Conservation (phyloP, 2,329 filamentous ascomycete species). For the Nannizzia gypsea region DNA sequence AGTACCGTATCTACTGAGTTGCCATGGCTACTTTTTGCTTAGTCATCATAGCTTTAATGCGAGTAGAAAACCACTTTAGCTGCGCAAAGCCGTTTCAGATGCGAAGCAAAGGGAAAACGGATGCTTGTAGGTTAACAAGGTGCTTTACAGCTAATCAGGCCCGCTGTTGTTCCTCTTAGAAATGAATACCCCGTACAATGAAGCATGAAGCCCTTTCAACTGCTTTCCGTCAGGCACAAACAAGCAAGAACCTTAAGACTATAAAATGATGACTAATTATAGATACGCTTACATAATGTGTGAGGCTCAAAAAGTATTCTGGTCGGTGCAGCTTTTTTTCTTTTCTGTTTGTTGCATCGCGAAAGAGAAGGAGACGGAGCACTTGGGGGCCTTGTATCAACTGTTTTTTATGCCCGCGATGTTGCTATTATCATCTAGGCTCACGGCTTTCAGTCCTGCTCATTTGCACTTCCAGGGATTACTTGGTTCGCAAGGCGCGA, state of each 20-base stretch:
- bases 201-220: too few relatives aligned
- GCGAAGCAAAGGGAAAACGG: too few relatives aligned
- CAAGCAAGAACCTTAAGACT: background rate
- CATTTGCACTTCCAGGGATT: background rate
- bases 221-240: background rate
- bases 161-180: too few relatives aligned
- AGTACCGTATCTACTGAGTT: background rate
- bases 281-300: background rate
- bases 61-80: too few relatives aligned
- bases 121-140: too few relatives aligned
- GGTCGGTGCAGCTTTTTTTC: background rate
- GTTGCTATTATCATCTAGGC: background rate
- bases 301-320: background rate
- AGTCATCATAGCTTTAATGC: too few relatives aligned
- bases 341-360: background rate
- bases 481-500: background rate
- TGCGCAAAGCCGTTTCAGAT: too few relatives aligned
- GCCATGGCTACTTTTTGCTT: too few relatives aligned
- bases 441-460: background rate
- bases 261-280: background rate
- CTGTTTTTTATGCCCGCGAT: background rate
- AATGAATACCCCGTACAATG: too few relatives aligned
- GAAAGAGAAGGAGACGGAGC: background rate
- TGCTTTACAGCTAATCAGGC: too few relatives aligned
- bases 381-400: background rate